These are phyloP conservation scores for Marchantia polymorpha DNA, from an alignment of 225 moss, liverwort and hornwort species.

Conservation along the genomic window DNA sequence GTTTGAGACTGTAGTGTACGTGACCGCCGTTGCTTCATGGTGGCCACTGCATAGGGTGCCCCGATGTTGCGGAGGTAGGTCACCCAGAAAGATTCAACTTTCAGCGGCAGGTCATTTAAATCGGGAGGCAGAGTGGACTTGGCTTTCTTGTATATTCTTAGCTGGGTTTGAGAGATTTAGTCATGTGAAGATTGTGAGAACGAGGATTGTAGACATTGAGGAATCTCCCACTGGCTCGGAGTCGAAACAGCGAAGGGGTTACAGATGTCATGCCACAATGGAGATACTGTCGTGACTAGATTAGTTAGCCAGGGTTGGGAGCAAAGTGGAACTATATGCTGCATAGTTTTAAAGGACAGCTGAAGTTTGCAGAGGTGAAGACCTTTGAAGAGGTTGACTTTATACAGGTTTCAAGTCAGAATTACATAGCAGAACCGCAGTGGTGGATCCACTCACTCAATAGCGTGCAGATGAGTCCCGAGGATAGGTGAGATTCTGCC, in stretches of 20 bases:
- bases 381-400: too few relatives aligned
- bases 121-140: not conserved
- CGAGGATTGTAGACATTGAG: not conserved
- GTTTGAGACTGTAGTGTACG: not conserved
- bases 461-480: too few relatives aligned
- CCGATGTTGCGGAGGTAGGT: not conserved
- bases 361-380: too few relatives aligned
- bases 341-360: too few relatives aligned
- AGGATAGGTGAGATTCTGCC: too few relatives aligned
- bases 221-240: not conserved
- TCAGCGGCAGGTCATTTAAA: not conserved
- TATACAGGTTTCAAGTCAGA: too few relatives aligned
- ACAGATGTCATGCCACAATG: not conserved
- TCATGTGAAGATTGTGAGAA: not conserved
- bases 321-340: too few relatives aligned
- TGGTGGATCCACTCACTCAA: too few relatives aligned
- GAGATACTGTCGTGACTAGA: not conserved
- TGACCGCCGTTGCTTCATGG: not conserved
- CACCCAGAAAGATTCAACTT: not conserved
- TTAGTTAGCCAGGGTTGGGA: too few relatives aligned
- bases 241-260: not conserved
- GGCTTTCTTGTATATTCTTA: not conserved
- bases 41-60: not conserved
- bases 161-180: not conserved
- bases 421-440: too few relatives aligned